Evolutionary conservation across 345 rosid species (phyloP).

Genomic region (Rubroshorea leprosula): DNA sequence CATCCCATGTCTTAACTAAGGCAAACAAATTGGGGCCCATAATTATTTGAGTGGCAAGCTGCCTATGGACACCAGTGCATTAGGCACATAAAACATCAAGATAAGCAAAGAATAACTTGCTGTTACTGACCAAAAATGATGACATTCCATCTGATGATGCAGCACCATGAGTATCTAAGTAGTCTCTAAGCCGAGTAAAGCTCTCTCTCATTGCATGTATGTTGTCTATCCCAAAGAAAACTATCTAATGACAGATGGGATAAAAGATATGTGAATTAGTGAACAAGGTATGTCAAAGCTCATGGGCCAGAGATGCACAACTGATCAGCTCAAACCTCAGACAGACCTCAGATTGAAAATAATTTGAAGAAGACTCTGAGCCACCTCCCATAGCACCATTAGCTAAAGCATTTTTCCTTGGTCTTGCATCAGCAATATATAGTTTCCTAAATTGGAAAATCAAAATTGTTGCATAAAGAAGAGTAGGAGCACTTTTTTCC

Average conservation of each 20-base stretch:
- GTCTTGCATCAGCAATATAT: constrained; percentile 97
- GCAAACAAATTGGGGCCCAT: neutral
- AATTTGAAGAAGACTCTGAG: constrained; percentile 94
- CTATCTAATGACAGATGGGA: constrained; percentile 48
- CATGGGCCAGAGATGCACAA: constrained; percentile 18
- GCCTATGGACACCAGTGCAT: too few species aligned
- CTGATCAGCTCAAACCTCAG: constrained; percentile 22
- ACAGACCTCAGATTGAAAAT: constrained; percentile 89
- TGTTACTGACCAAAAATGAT: constrained; percentile 76
- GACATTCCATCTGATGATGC: constrained; percentile 96
- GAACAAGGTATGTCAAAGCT: constrained; percentile 6
- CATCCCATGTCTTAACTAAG: neutral
- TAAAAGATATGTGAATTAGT: constrained; percentile 15
- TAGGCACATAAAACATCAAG: neutral
- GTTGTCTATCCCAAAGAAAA: constrained; percentile 97
- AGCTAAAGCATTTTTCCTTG: constrained; percentile 96
- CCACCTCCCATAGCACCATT: constrained; percentile 99
- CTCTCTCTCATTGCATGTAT: constrained; percentile 99
- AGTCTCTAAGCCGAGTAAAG: constrained; percentile 92
- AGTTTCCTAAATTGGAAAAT: constrained; percentile 59
- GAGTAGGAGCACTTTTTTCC: neutral
- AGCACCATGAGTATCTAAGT: constrained; percentile 90
- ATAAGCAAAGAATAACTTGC: neutral
- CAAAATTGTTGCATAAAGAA: neutral
- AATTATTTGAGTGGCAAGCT: too few species aligned